Conservation (phyloP, 768 basidiomycete species). For the Russula sp. region DNA sequence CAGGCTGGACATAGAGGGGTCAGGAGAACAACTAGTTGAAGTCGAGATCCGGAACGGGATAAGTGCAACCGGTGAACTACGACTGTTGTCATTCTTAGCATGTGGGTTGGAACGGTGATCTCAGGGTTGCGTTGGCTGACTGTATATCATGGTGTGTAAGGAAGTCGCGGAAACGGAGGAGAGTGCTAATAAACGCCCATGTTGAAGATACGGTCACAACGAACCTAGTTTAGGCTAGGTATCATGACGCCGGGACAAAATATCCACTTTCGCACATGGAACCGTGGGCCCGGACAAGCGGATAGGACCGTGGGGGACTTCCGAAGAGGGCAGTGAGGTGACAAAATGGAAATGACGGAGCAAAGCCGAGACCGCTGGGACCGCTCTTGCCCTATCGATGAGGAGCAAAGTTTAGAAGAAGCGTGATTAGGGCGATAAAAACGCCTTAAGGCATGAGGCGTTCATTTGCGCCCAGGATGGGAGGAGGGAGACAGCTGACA, state of each 20-base stretch:
- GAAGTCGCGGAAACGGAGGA: constrained; percentile 22
- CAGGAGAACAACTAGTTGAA: constrained; percentile 16
- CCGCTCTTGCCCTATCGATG: constrained; percentile 25
- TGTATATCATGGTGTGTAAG: constrained; percentile 17
- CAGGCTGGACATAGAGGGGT: constrained; percentile 21
- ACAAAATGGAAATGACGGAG: constrained; percentile 15
- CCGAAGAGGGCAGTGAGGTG: constrained; percentile 18
- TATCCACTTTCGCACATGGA: constrained; percentile 16
- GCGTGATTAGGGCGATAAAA: constrained; percentile 26
- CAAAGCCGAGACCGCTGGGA: constrained; percentile 22
- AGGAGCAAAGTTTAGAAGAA: constrained; percentile 20
- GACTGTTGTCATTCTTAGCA: constrained; percentile 9
- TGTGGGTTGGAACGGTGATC: constrained; percentile 17
- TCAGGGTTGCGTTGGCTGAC: constrained; percentile 23
- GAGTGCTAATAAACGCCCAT: constrained; percentile 13
- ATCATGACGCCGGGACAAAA: constrained; percentile 15
- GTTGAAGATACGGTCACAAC: constrained; percentile 21
- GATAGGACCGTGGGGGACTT: constrained; percentile 20
- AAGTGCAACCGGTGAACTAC: constrained; percentile 8
- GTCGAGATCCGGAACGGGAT: constrained; percentile 19
- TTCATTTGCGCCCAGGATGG: constrained; percentile 26
- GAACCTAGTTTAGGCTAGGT: constrained; percentile 21
- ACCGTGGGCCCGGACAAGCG: constrained; percentile 24
- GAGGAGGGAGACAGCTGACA: constrained; percentile 23
- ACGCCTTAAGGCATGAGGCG: constrained; percentile 23